A percentile compares a stretch with the other conserved stretches of the same genome.
phyloP scores from a whole-genome alignment of 1,284 basidiomycete species.

The Agroathelia rolfsii region DNA sequence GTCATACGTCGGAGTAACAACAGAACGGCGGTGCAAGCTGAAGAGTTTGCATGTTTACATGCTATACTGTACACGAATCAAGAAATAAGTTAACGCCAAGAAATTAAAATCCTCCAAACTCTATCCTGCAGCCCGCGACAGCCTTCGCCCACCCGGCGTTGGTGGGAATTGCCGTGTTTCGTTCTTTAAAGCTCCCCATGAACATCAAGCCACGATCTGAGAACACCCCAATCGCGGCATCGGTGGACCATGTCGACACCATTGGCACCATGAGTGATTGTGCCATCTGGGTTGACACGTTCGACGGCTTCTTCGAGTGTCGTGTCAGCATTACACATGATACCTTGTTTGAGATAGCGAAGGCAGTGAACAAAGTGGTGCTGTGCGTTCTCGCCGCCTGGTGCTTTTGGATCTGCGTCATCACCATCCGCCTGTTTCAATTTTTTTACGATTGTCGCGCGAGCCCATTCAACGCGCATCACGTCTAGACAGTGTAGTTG shows the following conservation, averaged over 20 bases:
- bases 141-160: too few relatives aligned
- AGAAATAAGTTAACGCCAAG: too few relatives aligned
- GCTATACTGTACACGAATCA: too few relatives aligned
- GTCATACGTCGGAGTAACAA: too few relatives aligned
- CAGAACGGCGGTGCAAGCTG: too few relatives aligned
- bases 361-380: conserved; percentile 30
- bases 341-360: conserved; percentile 27
- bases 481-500: conserved; percentile 27
- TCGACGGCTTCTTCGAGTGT: conserved; percentile 27
- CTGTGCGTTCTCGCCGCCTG: conserved; percentile 18
- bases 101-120: too few relatives aligned
- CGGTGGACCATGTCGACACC: conserved; percentile 15
- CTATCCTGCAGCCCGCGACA: too few relatives aligned
- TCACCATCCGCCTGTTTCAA: too few relatives aligned
- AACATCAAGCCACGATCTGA: conserved; percentile 17
- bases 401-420: conserved; percentile 8
- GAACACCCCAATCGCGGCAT: too few relatives aligned
- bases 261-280: conserved; percentile 13
- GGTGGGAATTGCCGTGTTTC: too few relatives aligned
- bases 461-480: conserved; percentile 19
- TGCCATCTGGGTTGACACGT: conserved; percentile 11
- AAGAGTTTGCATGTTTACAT: too few relatives aligned
- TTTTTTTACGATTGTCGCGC: too few relatives aligned
- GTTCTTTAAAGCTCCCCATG: conserved; percentile 15
- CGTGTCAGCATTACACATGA: conserved; percentile 29